Conservation (phyloP, 1,139 yeast genomes). For the Suhomyces panamericanus region DNA sequence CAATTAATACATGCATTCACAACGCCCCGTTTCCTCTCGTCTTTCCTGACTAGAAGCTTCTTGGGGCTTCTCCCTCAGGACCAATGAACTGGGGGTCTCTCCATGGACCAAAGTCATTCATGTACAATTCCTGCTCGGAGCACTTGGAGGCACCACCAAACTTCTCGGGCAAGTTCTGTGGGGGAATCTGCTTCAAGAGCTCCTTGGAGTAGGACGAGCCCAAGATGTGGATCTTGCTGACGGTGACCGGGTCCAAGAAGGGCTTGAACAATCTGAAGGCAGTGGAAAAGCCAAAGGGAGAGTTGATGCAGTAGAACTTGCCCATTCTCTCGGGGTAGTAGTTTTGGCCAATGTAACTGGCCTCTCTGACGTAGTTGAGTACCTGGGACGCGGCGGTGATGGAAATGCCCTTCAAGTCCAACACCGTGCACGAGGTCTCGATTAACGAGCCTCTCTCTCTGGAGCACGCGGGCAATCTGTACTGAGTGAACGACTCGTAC, state of each 20-base stretch:
- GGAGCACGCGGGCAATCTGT: slow-evolving; percentile 92
- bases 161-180: slow-evolving; percentile 85
- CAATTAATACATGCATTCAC: background rate
- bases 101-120: slow-evolving; percentile 97
- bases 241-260: slow-evolving; percentile 97
- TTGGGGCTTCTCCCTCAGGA: slow-evolving; percentile 85
- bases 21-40: background rate
- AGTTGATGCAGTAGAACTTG: slow-evolving; percentile 90
- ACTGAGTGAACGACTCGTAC: slow-evolving; percentile 82
- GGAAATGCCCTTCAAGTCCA: slow-evolving; percentile 94
- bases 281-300: slow-evolving; percentile 96
- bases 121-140: slow-evolving; percentile 74
- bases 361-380: slow-evolving; percentile 84
- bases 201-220: slow-evolving; percentile 80
- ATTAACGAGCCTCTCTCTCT: slow-evolving; percentile 75
- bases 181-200: slow-evolving; percentile 86
- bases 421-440: slow-evolving; percentile 94
- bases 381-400: slow-evolving; percentile 82
- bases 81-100: slow-evolving; percentile 83
- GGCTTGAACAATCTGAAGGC: slow-evolving; percentile 91
- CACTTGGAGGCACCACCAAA: slow-evolving; percentile 82
- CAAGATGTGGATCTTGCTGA: slow-evolving; percentile 86
- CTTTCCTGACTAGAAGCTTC: slow-evolving; percentile 18
- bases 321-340: slow-evolving; percentile 99
- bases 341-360: slow-evolving; percentile 92